A percentile compares a stretch with the other conserved stretches of the same genome.
phyloP scores from a whole-genome alignment of 2,329 filamentous ascomycete genomes.

The Penicillium hesseltinei region DNA sequence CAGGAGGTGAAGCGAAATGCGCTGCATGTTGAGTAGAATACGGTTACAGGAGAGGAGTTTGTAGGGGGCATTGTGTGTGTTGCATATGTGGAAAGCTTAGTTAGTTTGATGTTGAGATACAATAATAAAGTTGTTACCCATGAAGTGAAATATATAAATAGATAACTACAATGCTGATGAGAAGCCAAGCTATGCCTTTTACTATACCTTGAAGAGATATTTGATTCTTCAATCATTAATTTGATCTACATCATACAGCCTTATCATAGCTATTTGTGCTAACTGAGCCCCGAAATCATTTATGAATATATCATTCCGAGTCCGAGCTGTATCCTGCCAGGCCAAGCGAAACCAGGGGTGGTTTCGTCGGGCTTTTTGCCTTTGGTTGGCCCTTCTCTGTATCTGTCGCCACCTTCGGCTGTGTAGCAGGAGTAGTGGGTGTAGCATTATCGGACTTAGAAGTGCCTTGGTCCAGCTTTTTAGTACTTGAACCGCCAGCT shows the following conservation, averaged over 20 bases:
- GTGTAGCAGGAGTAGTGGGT: background rate
- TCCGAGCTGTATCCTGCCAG: conserved; percentile 6
- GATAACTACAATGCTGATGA: too few species aligned
- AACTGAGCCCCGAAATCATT: background rate
- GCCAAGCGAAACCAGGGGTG: background rate
- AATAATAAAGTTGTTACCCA: background rate
- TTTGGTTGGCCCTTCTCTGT: background rate
- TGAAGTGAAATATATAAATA: background rate
- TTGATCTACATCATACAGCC: background rate
- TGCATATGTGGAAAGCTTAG: background rate
- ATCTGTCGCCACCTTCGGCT: background rate
- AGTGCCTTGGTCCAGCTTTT: background rate
- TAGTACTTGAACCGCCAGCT: conserved; percentile 1
- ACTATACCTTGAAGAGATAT: background rate
- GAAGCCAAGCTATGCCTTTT: background rate
- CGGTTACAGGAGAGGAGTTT: background rate
- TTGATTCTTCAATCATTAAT: background rate
- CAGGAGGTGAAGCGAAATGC: conserved; percentile 52
- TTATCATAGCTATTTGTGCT: background rate
- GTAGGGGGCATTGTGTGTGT: background rate
- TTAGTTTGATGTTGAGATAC: background rate
- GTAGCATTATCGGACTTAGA: background rate
- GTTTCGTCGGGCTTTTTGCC: background rate
- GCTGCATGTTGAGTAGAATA: conserved; percentile 17
- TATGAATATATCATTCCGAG: background rate